Evolutionary conservation across 352 stramenopile genomes (phyloP).

Genomic region (Globisporangium paddicum): DNA sequence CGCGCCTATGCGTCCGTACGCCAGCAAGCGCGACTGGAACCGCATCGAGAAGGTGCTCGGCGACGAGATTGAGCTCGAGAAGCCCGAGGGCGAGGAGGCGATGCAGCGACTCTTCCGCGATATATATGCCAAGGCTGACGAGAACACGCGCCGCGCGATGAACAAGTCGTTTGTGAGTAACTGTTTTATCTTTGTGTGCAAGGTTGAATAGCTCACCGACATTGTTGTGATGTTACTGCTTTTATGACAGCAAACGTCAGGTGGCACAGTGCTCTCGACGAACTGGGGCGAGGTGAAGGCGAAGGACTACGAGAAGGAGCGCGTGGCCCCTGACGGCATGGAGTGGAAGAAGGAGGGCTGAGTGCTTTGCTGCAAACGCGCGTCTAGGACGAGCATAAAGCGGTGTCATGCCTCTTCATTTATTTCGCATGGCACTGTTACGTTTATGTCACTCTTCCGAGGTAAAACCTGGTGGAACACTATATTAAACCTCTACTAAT

Average conservation of each 20-base stretch:
- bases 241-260: conserved; percentile 83
- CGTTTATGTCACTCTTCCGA: background rate
- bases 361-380: background rate
- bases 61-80: conserved; percentile 82
- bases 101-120: conserved; percentile 91
- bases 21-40: conserved; percentile 86
- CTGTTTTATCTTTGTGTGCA: background rate
- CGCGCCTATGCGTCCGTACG: conserved; percentile 58
- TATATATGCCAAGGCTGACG: conserved; percentile 91
- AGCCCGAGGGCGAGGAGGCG: conserved; percentile 89
- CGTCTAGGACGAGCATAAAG: background rate
- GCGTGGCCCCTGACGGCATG: conserved; percentile 81
- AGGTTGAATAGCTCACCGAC: background rate
- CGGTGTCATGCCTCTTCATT: background rate
- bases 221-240: background rate
- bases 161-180: conserved; percentile 89
- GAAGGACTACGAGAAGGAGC: conserved; percentile 91
- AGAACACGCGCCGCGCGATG: conserved; percentile 90
- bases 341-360: conserved; percentile 89
- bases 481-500: background rate
- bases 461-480: background rate
- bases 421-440: background rate
- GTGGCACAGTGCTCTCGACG: conserved; percentile 88
- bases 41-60: conserved; percentile 76
- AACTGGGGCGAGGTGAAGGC: conserved; percentile 90